Evolutionary conservation across 202 grass and related monocot species (phyloP).

Genomic region (Carex sylvatica): DNA sequence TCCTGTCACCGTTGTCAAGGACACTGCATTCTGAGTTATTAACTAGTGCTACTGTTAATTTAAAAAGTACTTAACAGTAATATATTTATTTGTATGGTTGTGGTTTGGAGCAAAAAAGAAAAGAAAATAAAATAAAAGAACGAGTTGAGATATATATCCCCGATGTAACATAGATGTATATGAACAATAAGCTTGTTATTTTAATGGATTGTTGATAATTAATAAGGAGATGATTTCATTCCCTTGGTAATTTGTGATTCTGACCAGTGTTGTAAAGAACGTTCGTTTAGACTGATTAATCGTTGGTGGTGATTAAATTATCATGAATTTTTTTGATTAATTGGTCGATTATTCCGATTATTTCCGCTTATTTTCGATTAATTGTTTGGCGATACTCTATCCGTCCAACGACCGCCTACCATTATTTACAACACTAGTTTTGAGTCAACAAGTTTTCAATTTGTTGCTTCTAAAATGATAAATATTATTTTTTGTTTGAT

Average conservation of each 20-base stretch:
- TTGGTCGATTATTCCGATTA: too few relatives aligned
- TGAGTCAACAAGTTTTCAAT: not conserved
- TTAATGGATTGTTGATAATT: not conserved
- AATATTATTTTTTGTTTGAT: not conserved
- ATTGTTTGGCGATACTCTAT: too few relatives aligned
- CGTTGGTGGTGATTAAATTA: too few relatives aligned
- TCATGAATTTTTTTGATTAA: too few relatives aligned
- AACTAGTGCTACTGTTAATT: not conserved
- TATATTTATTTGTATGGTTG: not conserved
- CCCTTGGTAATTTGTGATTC: not conserved
- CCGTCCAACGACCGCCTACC: too few relatives aligned
- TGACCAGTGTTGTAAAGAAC: not conserved
- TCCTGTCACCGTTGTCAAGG: conserved; percentile 69
- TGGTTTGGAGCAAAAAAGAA: not conserved
- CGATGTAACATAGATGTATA: not conserved
- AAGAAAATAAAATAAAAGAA: not conserved
- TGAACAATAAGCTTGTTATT: not conserved
- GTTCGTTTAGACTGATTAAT: too few relatives aligned
- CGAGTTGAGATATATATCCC: too few relatives aligned
- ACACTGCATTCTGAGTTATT: not conserved
- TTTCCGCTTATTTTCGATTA: too few relatives aligned
- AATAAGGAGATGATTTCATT: not conserved
- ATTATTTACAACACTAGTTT: not conserved
- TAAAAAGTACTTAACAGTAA: not conserved
- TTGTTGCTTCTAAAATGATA: not conserved